These are phyloP conservation scores for Glaciozyma antarctica DNA, from an alignment of 768 basidiomycete species.

Conservation along the genomic window DNA sequence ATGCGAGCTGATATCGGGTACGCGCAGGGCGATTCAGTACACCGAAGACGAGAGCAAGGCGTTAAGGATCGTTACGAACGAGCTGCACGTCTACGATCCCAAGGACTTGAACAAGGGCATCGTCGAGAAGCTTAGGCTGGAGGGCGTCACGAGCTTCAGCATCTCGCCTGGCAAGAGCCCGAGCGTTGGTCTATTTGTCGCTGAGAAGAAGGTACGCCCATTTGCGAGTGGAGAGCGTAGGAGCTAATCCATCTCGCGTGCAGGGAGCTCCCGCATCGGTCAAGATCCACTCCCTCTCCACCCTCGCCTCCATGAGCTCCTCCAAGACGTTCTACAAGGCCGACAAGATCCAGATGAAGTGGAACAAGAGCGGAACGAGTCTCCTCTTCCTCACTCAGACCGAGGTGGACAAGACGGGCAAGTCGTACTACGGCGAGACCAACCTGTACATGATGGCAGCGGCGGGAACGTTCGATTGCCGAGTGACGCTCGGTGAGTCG, in stretches of 20 bases:
- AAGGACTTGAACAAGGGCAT: conserved; percentile 69
- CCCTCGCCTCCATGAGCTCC: conserved; percentile 52
- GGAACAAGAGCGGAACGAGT: conserved; percentile 89
- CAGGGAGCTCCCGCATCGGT: conserved; percentile 81
- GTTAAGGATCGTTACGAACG: conserved; percentile 64
- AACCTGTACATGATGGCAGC: conserved; percentile 85
- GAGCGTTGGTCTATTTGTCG: conserved; percentile 80
- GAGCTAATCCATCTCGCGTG: conserved; percentile 2
- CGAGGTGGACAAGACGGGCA: conserved; percentile 93
- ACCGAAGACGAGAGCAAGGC: conserved; percentile 82
- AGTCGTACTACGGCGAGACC: conserved; percentile 97
- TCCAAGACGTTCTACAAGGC: conserved; percentile 94
- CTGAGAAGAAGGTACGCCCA: conserved; percentile 72
- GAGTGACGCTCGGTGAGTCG: conserved; percentile 50
- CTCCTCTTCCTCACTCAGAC: conserved; percentile 86
- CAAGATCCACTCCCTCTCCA: conserved; percentile 65
- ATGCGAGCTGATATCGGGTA: conserved; percentile 35
- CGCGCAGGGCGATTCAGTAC: conserved; percentile 60
- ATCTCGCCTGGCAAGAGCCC: conserved; percentile 79
- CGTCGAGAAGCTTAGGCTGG: conserved; percentile 69
- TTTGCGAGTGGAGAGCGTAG: not conserved
- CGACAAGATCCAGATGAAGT: conserved; percentile 84
- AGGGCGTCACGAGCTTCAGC: conserved; percentile 65
- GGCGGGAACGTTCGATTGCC: conserved; percentile 85
- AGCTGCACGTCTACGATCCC: conserved; percentile 75